Evolutionary conservation across 768 basidiomycete species (phyloP).

Genomic region (Serendipita sp.): DNA sequence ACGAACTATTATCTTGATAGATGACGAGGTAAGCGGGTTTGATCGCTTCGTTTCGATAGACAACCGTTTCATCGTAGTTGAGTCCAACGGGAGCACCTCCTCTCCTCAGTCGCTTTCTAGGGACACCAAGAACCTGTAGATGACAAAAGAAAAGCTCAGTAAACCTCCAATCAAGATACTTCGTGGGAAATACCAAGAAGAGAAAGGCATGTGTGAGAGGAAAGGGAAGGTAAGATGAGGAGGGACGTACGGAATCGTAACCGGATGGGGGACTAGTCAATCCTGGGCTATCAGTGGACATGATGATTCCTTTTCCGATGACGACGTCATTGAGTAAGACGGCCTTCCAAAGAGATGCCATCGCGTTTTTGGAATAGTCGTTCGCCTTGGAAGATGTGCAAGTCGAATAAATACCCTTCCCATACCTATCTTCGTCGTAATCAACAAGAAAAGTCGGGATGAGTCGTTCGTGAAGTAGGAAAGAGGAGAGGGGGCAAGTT

Average conservation of each 20-base stretch:
- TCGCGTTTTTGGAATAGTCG: slow-evolving; percentile 50
- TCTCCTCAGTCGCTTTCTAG: not conserved
- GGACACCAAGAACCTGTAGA: slow-evolving; percentile 34
- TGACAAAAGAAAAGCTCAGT: slow-evolving; percentile 31
- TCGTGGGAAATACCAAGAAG: slow-evolving; percentile 57
- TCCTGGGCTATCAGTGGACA: slow-evolving; percentile 39
- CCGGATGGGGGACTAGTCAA: slow-evolving; percentile 44
- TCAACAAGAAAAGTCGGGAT: not conserved
- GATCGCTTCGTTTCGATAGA: slow-evolving; percentile 56
- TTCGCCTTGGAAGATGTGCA: slow-evolving; percentile 57
- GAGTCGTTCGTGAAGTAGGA: not conserved
- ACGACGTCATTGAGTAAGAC: slow-evolving; percentile 59
- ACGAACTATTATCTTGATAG: no score
- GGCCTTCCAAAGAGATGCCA: slow-evolving; percentile 39
- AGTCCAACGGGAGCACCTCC: slow-evolving; percentile 23
- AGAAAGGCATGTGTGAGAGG: not conserved
- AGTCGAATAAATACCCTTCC: slow-evolving; percentile 56
- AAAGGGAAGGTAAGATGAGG: not conserved
- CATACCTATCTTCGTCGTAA: slow-evolving; percentile 29
- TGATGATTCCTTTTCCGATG: slow-evolving; percentile 52
- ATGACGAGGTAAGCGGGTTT: slow-evolving; percentile 35
- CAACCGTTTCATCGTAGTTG: slow-evolving; percentile 57
- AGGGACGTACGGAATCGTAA: slow-evolving; percentile 45
- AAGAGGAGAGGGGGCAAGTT: not conserved
- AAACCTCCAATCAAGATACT: slow-evolving; percentile 51